phyloP scores from a whole-genome alignment of 305 asterid species.

The Euphrasia arctica region DNA sequence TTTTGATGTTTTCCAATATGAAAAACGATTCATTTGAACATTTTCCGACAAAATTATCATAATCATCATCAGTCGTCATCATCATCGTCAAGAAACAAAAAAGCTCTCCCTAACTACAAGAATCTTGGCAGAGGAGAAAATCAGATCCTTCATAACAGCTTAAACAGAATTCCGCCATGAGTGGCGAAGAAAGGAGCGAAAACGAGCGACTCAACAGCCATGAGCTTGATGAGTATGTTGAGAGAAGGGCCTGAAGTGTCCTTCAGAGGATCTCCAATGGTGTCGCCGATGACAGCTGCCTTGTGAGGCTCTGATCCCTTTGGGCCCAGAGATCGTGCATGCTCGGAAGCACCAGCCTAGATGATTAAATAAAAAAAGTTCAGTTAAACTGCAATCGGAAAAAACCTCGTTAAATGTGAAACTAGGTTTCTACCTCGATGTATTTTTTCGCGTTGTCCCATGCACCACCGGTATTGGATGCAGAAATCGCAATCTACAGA shows the following conservation, averaged over 20 bases:
- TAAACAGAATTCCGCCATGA: constrained; percentile 76
- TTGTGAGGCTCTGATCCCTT: constrained; percentile 91
- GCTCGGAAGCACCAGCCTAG: constrained; percentile 86
- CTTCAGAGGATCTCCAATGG: constrained; percentile 81
- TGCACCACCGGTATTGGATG: constrained; percentile 90
- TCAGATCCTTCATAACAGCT: constrained; percentile 33
- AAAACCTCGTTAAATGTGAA: not conserved
- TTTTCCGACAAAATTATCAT: constrained; percentile 28
- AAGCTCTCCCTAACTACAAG: constrained; percentile 24
- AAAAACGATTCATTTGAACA: constrained; percentile 22
- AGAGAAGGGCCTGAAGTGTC: constrained; percentile 91
- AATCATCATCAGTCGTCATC: constrained; percentile 29
- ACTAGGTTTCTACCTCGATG: constrained; percentile 50
- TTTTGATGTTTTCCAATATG: not conserved
- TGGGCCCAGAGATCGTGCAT: constrained; percentile 73
- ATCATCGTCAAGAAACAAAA: constrained; percentile 29
- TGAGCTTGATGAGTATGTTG: constrained; percentile 84
- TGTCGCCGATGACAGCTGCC: constrained; percentile 88
- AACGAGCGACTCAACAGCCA: constrained; percentile 87
- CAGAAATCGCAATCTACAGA: constrained; percentile 72
- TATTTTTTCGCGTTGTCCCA: constrained; percentile 94
- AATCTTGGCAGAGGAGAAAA: constrained; percentile 10
- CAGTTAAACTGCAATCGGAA: not conserved
- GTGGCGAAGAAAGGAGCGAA: constrained; percentile 88
- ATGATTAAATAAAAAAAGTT: not conserved